Evolutionary conservation across 2,329 filamentous ascomycete genomes (phyloP), one percentile per base, ranked within the genome.

Genomic region (Chaetomium sp.): DNA sequence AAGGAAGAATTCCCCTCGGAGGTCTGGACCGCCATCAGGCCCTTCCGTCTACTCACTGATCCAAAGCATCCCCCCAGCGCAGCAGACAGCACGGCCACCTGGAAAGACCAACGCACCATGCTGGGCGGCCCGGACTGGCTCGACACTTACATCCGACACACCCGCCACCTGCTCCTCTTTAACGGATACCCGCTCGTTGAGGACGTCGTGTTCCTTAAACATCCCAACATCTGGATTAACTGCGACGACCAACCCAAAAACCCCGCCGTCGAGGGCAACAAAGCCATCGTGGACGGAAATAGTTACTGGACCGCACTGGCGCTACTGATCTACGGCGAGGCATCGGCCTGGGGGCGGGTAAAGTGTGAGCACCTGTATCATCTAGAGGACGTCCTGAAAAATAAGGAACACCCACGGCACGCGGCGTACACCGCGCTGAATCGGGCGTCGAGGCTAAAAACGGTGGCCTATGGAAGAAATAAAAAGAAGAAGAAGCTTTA

Each of bases 281-380:
- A 55, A 14, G 3, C 44, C 6, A 52, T 60, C 1, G 6, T 33
- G 3, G 38, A 14, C 6, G 62, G 61, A 1, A 59, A 68, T 49
- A 71, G 70, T 59, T 71, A 69, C 63, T 71, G 68, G 67, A 61
- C 65, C 37, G 59, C 68, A 7, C 36, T 70, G 6, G 62, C 68
- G 5, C 61, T 65, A 9, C 56, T 54, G 11, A 34, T 71, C 3
- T 68, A 70, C 51, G 69, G 68, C 32, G 59, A 54, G 10, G 45
- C 59, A 7, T 34, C 45, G 27, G 58, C 58, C 42, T 68, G 66
- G 66, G 48, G 64, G 10, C 55, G 68, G 2, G 65, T 71, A 54
- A 71, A 72, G 58, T 67, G 68, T 8, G 68, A 70, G 48, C 70
- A 72, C 52, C 63, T 69, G 4, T 58, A 35, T 8, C 65, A 63